These are phyloP conservation scores for Mortierella hygrophila DNA, from an alignment of 192 early-diverging fungal genomes.

Conservation along the genomic window DNA sequence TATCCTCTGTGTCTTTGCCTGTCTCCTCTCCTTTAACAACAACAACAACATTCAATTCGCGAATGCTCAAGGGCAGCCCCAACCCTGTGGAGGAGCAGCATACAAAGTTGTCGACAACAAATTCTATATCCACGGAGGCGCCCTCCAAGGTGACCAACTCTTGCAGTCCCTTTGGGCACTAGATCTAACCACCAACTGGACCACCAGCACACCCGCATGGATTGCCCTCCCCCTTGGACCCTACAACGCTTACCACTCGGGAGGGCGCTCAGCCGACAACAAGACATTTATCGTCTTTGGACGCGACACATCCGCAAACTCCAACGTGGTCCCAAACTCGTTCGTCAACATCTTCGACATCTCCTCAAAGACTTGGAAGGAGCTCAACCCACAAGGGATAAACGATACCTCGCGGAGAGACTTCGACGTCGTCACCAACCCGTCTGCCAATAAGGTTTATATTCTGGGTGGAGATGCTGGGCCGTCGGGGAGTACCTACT, in stretches of 20 bases:
- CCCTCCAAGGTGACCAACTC: conserved; percentile 18
- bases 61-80: conserved; percentile 24
- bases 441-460: conserved; percentile 29
- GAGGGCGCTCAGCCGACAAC: conserved; percentile 39
- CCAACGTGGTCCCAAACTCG: background rate
- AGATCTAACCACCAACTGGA: conserved; percentile 32
- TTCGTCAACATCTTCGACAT: conserved; percentile 47
- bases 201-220: conserved; percentile 36
- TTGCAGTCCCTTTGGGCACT: conserved; percentile 28
- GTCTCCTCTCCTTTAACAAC: background rate
- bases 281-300: conserved; percentile 44
- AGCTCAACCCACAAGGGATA: conserved; percentile 15
- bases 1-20: background rate
- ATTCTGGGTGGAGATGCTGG: conserved; percentile 41
- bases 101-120: conserved; percentile 20
- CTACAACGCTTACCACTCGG: conserved; percentile 48
- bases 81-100: conserved; percentile 36
- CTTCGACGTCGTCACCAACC: conserved; percentile 37
- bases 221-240: conserved; percentile 17
- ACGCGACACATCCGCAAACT: conserved; percentile 30
- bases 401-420: conserved; percentile 36
- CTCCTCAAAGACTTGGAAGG: conserved; percentile 10
- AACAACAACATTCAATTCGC: background rate
- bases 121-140: conserved; percentile 48
- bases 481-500: background rate